Conservation (phyloP, 352 stramenopile genomes). For the Phytophthora chlamydospora region DNA sequence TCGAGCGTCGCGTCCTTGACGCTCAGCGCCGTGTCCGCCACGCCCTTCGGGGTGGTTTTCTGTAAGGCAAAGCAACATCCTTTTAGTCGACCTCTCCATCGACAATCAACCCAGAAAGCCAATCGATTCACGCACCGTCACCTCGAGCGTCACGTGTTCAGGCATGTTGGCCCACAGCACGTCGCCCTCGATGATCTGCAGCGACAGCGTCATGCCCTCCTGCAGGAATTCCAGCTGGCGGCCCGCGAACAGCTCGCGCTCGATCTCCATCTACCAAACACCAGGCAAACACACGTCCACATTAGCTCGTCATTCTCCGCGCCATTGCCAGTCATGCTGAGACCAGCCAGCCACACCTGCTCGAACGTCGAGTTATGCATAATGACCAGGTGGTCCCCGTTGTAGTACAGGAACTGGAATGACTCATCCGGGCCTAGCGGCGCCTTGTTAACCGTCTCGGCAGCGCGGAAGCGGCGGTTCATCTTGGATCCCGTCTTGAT, state of each 20-base stretch:
- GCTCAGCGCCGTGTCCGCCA: slow-evolving; percentile 76
- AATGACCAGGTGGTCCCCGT: slow-evolving; percentile 78
- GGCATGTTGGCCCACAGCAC: slow-evolving; percentile 89
- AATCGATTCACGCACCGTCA: slow-evolving; percentile 49
- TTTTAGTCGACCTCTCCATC: too few relatives aligned
- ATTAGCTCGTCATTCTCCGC: not conserved
- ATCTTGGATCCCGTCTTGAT: slow-evolving; percentile 88
- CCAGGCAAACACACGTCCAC: not conserved
- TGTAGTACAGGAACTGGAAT: slow-evolving; percentile 87
- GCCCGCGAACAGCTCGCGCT: slow-evolving; percentile 67
- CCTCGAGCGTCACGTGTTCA: slow-evolving; percentile 74
- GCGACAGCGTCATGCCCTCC: slow-evolving; percentile 79
- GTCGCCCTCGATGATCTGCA: slow-evolving; percentile 87
- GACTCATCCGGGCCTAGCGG: slow-evolving; percentile 70
- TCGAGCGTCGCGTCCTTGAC: slow-evolving; percentile 84
- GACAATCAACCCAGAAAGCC: not conserved
- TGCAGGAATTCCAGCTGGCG: slow-evolving; percentile 80
- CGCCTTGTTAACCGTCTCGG: slow-evolving; percentile 82
- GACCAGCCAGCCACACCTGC: slow-evolving; percentile 50
- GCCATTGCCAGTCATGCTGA: not conserved
- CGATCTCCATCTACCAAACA: slow-evolving; percentile 68
- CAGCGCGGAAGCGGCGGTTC: slow-evolving; percentile 81
- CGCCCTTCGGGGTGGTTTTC: slow-evolving; percentile 82
- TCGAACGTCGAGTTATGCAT: slow-evolving; percentile 87
- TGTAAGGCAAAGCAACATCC: slow-evolving; percentile 4